A percentile compares a stretch with the other conserved stretches of the same genome.
phyloP scores from a whole-genome alignment of 768 basidiomycete genomes.

The Russula sp. region DNA sequence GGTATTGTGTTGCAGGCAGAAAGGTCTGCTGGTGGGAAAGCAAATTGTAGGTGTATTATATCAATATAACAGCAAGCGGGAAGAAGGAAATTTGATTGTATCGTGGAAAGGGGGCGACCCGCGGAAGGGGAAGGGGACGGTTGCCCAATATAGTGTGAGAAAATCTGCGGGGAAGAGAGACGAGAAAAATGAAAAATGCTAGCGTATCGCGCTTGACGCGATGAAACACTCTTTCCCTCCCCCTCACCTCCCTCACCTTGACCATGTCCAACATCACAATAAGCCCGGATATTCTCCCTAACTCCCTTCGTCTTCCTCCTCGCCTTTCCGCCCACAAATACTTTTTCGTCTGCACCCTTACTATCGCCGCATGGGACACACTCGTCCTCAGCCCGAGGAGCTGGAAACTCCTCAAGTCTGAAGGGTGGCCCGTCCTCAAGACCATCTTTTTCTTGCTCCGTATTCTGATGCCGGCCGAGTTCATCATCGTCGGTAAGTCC shows the following conservation, averaged over 20 bases:
- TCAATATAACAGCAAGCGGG: too few relatives aligned
- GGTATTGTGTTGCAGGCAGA: too few relatives aligned
- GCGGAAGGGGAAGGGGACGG: too few relatives aligned
- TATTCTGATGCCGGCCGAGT: conserved; percentile 73
- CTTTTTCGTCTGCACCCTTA: conserved; percentile 83
- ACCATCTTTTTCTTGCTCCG: conserved; percentile 67
- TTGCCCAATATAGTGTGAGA: neutral
- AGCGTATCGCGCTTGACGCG: neutral
- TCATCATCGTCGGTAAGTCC: conserved; percentile 57
- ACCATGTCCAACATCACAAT: conserved; percentile 14
- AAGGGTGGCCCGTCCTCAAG: conserved; percentile 72
- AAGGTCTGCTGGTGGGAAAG: too few relatives aligned
- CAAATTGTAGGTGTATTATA: too few relatives aligned
- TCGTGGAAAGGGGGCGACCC: too few relatives aligned
- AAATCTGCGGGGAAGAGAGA: neutral
- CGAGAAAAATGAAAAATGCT: neutral
- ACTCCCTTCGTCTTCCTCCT: conserved; percentile 64
- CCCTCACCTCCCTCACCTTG: neutral
- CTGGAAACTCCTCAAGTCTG: conserved; percentile 57
- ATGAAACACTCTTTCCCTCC: neutral
- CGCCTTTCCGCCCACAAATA: conserved; percentile 84
- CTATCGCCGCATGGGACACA: conserved; percentile 85
- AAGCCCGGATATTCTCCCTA: conserved; percentile 36
- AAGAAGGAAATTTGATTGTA: too few relatives aligned
- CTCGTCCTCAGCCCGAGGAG: conserved; percentile 76